Evolutionary conservation across 2,329 filamentous ascomycete species (phyloP), one percentile per base, ranked within the genome.

Genomic region (Penicillium sp.): DNA sequence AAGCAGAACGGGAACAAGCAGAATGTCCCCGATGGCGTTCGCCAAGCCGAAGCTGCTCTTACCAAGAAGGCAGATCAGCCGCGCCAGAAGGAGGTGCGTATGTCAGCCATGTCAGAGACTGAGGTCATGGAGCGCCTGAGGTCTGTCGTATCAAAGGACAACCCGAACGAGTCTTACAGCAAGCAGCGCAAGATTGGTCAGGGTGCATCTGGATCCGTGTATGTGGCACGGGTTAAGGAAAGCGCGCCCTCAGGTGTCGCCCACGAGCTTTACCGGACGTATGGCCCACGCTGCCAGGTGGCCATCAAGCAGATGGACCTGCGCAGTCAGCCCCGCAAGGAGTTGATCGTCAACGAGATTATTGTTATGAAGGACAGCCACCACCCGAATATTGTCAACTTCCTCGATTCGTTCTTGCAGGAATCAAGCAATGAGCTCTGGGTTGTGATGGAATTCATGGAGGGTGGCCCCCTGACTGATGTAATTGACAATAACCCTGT

Each of bases 361-460:
- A 95, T 99, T 79, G 94, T 99, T 57, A 99, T 99, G 94, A 97
- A 97, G 79, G 94, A 99, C 78, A 96, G 91, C 80, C 90, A 92
- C 72, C 94, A 99, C 75, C 88, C 89, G 58, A 99, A 99, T 76
- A 99, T 99, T 79, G 94, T 99, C 76, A 99, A 99, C 77, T 99
- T 96, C 78, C 80, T 99, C 33, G 94, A 99, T 67, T 92, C 93
- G 4, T 99, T 97, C 81, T 78, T 99, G 70, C 90, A 94, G 69
- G 96, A 97, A 74, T 93, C 94, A 74, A 91, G 90, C 68, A 85
- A 89, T 52, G 94, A 99, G 74, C 83, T 99, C n/a, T 99, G 94
- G 94, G 91, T 99, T 11, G 93, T 99, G 50, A 96, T 99, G 94
- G 94, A 99, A 78, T 99, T 92, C 69, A 99, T 99, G 94, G 94